Base-by-base conservation (phyloP, 2,329 filamentous ascomycete species). In the Diplodia intermedia region DNA sequence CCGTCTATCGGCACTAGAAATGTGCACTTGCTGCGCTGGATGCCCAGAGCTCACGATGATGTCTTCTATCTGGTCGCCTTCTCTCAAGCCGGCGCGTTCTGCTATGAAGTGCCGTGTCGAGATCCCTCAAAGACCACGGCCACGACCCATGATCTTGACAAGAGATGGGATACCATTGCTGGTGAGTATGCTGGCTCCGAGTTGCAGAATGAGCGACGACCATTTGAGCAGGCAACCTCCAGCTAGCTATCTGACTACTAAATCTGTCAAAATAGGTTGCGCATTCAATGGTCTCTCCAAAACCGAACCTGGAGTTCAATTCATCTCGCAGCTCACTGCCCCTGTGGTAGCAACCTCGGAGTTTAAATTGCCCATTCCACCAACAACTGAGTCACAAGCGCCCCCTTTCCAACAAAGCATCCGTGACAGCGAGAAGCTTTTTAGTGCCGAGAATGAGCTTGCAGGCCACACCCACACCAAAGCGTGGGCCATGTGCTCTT, bases 401-500 rank as follows among this genome's bases (percentile, higher is more conserved):
- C 75, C 80, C 18, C 73, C 72, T n/a, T 84, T 81, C 81, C 77
- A 79, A 36, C 71, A 77, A 31, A 76, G 78, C n/a, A 77, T 83
- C 15, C 69, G 72, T 11, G 77, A 79, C 23, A 75, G 72, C 7
- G 75, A 79, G 53, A 73, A 73, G 3, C 72, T 78, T 0, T 89
- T 84, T 73, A 83, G 84, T 70, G 77, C 82, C 3, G 79, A 83
- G 47, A 79, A 83, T 54, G 82, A 84, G 60, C 78, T 88, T 1
- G 82, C 81, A 26, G 83, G 83, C 6, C 76, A 84, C 63, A 80
- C 82, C 8, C 75, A 81, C n/a, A 79, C 82, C 7, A 83, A 83
- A 69, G 79, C 83, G 8, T 88, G 85, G 83, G 87, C 87, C 2
- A 76, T 88, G 6, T 80, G 82, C 12, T 66, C 72, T 2, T 82